These are phyloP conservation scores for Paramyrothecium sp. DNA, from an alignment of 2,329 filamentous ascomycete genomes.

Conservation along the genomic window DNA sequence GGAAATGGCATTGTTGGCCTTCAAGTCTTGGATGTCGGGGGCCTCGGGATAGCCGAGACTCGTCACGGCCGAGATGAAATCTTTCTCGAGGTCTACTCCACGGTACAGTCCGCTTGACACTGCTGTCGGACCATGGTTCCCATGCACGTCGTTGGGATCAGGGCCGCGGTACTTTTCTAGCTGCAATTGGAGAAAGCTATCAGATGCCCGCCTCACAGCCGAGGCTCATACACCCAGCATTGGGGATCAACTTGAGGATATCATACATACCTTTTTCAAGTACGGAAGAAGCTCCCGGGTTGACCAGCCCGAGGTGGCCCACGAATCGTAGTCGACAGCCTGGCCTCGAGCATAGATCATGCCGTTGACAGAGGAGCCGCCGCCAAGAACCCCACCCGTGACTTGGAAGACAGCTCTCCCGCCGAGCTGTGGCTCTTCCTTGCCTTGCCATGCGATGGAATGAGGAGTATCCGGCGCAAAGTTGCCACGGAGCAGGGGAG, in stretches of 20 bases:
- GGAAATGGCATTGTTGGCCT: conserved; percentile 25
- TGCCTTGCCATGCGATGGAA: background rate
- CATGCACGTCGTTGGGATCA: conserved; percentile 32
- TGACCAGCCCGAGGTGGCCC: background rate
- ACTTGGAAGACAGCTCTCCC: background rate
- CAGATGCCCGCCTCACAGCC: too few relatives aligned
- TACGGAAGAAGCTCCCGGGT: background rate
- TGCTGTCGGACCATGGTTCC: conserved; percentile 48
- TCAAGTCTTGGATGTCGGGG: conserved; percentile 48
- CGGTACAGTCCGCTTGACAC: conserved; percentile 46
- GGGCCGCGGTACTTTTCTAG: conserved; percentile 52
- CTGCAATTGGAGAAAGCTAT: background rate
- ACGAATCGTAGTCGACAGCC: background rate
- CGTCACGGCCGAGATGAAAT: conserved; percentile 46
- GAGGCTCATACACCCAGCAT: too few relatives aligned
- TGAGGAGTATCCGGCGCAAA: background rate
- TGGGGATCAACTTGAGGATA: too few relatives aligned
- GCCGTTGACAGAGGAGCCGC: background rate
- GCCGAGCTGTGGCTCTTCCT: background rate
- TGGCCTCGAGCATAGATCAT: background rate
- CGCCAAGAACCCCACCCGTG: background rate
- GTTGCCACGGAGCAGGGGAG: background rate
- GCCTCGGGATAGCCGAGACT: conserved; percentile 46
- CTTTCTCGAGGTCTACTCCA: conserved; percentile 35
- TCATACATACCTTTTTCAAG: background rate